These are phyloP conservation scores for Dorcoceras hygrometricum DNA, from an alignment of 257 asterid genomes.

Conservation along the genomic window DNA sequence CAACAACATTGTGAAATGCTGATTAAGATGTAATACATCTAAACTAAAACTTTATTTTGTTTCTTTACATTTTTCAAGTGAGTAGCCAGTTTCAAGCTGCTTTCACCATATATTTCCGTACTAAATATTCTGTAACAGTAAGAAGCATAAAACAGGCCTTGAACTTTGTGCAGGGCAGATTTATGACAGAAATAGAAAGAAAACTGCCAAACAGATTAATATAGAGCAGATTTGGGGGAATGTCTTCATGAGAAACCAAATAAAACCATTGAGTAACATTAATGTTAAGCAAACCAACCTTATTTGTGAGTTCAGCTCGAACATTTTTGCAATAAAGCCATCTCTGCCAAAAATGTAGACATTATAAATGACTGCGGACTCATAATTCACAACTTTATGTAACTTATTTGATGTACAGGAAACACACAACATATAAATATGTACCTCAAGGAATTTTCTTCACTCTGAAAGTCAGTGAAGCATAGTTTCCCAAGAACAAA, in stretches of 20 bases:
- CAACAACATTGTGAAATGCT: neutral
- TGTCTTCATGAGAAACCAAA: neutral
- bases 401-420: neutral
- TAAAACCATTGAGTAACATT: constrained; percentile 7
- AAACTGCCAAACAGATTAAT: neutral
- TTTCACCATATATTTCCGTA: constrained; percentile 2
- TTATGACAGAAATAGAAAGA: neutral
- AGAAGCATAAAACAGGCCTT: constrained; percentile 1
- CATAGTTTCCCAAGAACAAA: constrained; percentile 23
- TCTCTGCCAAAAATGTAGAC: constrained; percentile 50
- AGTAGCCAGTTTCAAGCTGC: constrained; percentile 15
- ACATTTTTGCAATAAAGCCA: constrained; percentile 60
- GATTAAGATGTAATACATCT: constrained; percentile 8
- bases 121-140: neutral
- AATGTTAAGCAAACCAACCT: constrained; percentile 41
- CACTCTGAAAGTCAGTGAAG: constrained; percentile 45
- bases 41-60: neutral
- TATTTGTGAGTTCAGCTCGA: constrained; percentile 59
- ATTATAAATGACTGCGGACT: constrained; percentile 3
- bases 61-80: constrained; percentile 20
- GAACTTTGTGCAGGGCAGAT: neutral
- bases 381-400: neutral
- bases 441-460: constrained; percentile 57
- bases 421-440: constrained; percentile 5
- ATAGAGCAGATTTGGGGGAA: neutral